Base-by-base conservation (phyloP, 2,329 filamentous ascomycete genomes). In the Penicillium sp. region DNA sequence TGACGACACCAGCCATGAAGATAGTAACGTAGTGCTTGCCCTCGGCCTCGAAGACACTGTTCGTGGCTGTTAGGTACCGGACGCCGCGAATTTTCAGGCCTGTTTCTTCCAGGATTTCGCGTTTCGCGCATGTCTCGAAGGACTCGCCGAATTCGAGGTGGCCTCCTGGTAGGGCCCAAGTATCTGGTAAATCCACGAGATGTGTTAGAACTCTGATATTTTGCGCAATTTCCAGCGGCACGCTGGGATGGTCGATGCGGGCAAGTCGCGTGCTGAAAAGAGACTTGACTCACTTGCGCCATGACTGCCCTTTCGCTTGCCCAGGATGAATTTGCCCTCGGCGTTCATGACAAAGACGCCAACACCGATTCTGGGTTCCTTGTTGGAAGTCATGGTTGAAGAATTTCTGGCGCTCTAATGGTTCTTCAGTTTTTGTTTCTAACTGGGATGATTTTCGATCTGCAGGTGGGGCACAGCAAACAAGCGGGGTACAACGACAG, bases 11-110 rank as follows among this genome's bases (percentile, higher is more conserved):
- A 0, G 78, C 76, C 61, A 91, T 83, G 64, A 90, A 92, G 2
- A 92, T 72, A 0, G 90, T 93, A 52, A 92, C 80, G 68, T 93
- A 94, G 70, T 94, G 90, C 73, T 87, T 90, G 0, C 74, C 75
- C n/a, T 83, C 81, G 0, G 70, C 68, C 1, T 74, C 68, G 70
- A 92, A 90, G 0, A 89, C 70, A 66, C 88, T 86, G 69, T 92
- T 91, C 5, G 88, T 91, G 0, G 85, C 82, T 0, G 82, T 84
- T 0, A 88, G 63, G 40, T 89, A 81, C 47, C 78, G 79, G 5
- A 84, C 50, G 6, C 82, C 79, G 1, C 72, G 77, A 1, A 92
- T 78, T 0, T 74, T 66, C 0, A 92, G 78, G 0, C 83, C 88
- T 0, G 90, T 91, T 69, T 94, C 90, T 70, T 94, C 90, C 0